These are phyloP conservation scores for Saccharomycopsis capsularis DNA, from an alignment of 805 yeast genomes.

Conservation along the genomic window DNA sequence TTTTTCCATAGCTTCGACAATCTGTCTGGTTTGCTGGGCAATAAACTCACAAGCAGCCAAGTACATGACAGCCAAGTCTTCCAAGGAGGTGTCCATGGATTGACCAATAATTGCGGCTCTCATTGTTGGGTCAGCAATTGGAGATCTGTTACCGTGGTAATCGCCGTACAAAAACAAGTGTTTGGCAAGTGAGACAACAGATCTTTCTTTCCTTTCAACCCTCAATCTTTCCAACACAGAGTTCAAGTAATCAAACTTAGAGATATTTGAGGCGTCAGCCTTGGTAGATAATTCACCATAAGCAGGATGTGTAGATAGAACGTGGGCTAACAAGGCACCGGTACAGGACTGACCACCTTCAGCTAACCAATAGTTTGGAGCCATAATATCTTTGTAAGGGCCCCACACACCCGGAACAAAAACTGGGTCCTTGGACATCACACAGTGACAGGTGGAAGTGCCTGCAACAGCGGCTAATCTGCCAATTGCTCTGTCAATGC, in stretches of 20 bases:
- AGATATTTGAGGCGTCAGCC: constrained; percentile 61
- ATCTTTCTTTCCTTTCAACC: constrained; percentile 48
- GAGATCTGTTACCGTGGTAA: constrained; percentile 93
- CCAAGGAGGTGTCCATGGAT: constrained; percentile 81
- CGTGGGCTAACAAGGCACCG: constrained; percentile 88
- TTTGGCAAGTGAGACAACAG: constrained; percentile 75
- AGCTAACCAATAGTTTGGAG: constrained; percentile 89
- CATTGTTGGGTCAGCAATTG: constrained; percentile 95
- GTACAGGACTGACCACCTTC: constrained; percentile 99
- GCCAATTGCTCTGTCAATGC: constrained; percentile 60
- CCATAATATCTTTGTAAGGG: constrained; percentile 88
- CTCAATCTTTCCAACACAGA: constrained; percentile 62
- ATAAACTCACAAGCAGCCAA: constrained; percentile 95
- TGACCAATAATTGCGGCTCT: constrained; percentile 88
- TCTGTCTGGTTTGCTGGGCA: constrained; percentile 95
- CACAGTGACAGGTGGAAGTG: constrained; percentile 94
- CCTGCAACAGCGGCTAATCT: constrained; percentile 98
- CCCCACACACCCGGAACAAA: constrained; percentile 99
- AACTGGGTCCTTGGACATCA: constrained; percentile 73
- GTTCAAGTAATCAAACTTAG: constrained; percentile 80
- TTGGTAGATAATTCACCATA: constrained; percentile 58
- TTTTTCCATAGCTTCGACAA: constrained; percentile 73
- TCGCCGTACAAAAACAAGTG: constrained; percentile 93
- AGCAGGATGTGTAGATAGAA: constrained; percentile 84
- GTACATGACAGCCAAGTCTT: constrained; percentile 78